Base-by-base conservation (phyloP, 1,284 basidiomycete species). In the Ustilago trichophora region DNA sequence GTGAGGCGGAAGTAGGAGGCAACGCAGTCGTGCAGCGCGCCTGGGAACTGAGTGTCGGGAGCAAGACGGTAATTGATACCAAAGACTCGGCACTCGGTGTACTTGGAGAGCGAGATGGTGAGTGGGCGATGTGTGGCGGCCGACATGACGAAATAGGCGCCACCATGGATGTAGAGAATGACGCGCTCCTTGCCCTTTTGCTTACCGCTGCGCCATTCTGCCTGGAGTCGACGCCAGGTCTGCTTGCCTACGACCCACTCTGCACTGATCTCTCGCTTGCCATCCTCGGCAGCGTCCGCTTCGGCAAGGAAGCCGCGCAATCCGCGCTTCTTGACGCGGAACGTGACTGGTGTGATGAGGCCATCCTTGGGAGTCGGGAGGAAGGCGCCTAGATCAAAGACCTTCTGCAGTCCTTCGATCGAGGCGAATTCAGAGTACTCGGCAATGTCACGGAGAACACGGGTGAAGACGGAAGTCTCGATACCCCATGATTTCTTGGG, bases 1-100 rank as follows among this genome's bases (percentile, higher is more conserved):
- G 90, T 87, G 12, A 98, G 86, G 18, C 95, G 86, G 69, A 98
- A 86, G 80, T 95, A 98, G 1, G 90, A 90, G 18, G 86, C 87
- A 41, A 94, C 90, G 25, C 89, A 90, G 76, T 98, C 96, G 76
- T 96, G 92, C 7, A 98, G 85, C 22, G 93, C 91, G 0, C 94
- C 92, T 0, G 95, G 95, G 82, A 98, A 98, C 26, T 87, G 86
- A 7, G 92, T 92, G 82, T 97, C 95, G 1, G 95, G 95, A 0
- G 95, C 94, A 25, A 98, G 85, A 16, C 95, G 90, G 82, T 98
- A 98, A 80, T 98, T 93, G 72, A 98, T 85, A n/a, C 92, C 91
- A 83, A 98, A 98, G n/a, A 98, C 89, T 27, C 96, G 88, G 25
- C 92, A 89, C 76, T 94, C 91, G 27, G 91, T 89, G 73, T 90